Evolutionary conservation across 306 rosid genomes (phyloP).

Genomic region (Prosopis cineraria): DNA sequence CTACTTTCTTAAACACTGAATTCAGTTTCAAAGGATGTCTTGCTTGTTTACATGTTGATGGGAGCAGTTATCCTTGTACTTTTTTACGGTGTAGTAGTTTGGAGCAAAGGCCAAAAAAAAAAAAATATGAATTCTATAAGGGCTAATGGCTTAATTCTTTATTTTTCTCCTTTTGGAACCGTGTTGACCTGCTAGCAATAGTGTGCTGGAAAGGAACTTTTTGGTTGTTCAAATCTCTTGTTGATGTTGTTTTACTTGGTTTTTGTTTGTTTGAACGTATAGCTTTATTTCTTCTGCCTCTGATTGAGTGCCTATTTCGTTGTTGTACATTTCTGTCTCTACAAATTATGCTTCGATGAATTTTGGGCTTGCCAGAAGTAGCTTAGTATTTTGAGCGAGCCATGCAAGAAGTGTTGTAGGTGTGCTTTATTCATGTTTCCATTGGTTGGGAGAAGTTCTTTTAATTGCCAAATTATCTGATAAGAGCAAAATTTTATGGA

Average conservation of each 20-base stretch:
- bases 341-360: background rate
- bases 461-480: background rate
- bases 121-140: background rate
- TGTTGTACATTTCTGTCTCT: background rate
- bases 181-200: background rate
- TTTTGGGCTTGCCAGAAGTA: background rate
- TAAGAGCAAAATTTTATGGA: background rate
- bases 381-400: background rate
- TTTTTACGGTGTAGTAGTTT: background rate
- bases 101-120: slow-evolving; percentile 5
- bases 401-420: background rate
- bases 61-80: background rate
- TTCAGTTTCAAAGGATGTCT: background rate
- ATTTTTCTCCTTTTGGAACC: background rate
- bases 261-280: background rate
- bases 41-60: background rate
- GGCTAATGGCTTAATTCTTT: background rate
- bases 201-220: background rate
- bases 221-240: background rate
- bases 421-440: background rate
- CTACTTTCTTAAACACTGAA: background rate
- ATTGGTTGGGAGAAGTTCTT: background rate
- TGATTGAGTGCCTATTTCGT: background rate
- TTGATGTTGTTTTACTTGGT: background rate
- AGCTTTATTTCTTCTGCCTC: background rate